Conservation (phyloP, 345 rosid species). For the Murraya paniculata region DNA sequence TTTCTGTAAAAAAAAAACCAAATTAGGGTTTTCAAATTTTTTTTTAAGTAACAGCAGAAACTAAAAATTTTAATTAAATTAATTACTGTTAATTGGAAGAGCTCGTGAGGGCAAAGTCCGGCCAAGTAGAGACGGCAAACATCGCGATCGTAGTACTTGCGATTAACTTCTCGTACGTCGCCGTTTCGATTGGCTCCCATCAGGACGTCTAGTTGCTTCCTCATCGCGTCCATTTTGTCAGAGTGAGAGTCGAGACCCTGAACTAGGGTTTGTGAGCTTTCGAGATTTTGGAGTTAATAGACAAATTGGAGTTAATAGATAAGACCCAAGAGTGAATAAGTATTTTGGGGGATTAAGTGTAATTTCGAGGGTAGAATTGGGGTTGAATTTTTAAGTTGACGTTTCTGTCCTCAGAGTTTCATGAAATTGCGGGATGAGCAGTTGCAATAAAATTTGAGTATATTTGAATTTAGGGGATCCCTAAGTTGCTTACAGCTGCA, state of each 20-base stretch:
- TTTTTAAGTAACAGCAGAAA: not conserved
- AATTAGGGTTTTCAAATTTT: not conserved
- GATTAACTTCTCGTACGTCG: slow-evolving; percentile 93
- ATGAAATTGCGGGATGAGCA: not conserved
- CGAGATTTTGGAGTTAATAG: not conserved
- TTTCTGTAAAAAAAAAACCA: slow-evolving; percentile 50
- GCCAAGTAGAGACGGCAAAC: slow-evolving; percentile 94
- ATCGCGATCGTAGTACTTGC: slow-evolving; percentile 98
- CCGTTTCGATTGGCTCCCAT: slow-evolving; percentile 99
- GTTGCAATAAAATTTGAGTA: too few species aligned
- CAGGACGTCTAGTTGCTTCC: slow-evolving; percentile 98
- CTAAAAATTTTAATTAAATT: not conserved
- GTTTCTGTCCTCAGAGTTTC: not conserved
- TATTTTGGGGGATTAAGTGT: not conserved
- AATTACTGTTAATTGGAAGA: slow-evolving; percentile 85
- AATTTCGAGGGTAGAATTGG: not conserved
- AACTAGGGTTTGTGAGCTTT: slow-evolving; percentile 14
- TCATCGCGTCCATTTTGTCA: slow-evolving; percentile 79
- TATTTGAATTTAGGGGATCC: too few species aligned
- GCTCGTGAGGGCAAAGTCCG: slow-evolving; percentile 99
- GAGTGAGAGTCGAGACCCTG: not conserved
- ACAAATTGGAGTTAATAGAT: not conserved
- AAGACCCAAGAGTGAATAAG: not conserved
- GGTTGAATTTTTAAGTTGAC: not conserved
- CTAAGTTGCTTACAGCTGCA: too few species aligned